phyloP scores from a whole-genome alignment of 2,329 filamentous ascomycete genomes.

The Cladosporium sp. region DNA sequence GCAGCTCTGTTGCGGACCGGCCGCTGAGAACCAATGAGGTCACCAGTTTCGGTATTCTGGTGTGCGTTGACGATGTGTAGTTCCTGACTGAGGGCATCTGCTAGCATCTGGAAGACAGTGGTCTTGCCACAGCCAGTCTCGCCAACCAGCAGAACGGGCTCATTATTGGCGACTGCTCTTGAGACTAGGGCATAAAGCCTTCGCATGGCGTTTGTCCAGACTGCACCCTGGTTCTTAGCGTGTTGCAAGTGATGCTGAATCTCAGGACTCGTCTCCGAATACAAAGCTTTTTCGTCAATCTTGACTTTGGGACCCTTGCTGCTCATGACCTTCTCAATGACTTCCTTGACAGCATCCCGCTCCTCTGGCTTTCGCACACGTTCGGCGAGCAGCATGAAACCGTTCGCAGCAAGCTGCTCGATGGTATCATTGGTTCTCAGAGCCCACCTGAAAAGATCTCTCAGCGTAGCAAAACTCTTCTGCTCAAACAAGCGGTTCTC shows the following conservation, averaged over 20 bases:
- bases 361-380: slow-evolving; percentile 91
- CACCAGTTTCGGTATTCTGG: slow-evolving; percentile 96
- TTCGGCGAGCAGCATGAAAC: slow-evolving; percentile 94
- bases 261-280: slow-evolving; percentile 52
- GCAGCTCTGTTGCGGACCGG: slow-evolving; percentile 82
- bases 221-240: slow-evolving; percentile 63
- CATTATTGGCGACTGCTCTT: slow-evolving; percentile 81
- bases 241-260: slow-evolving; percentile 36
- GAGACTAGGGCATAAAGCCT: slow-evolving; percentile 87
- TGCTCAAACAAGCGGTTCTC: slow-evolving; percentile 92
- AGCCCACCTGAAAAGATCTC: slow-evolving; percentile 96
- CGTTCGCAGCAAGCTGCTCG: slow-evolving; percentile 85
- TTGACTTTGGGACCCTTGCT: slow-evolving; percentile 59
- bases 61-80: slow-evolving; percentile 94
- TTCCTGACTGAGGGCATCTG: slow-evolving; percentile 72
- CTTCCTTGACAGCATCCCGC: slow-evolving; percentile 75
- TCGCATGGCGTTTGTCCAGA: slow-evolving; percentile 96
- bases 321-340: slow-evolving; percentile 88
- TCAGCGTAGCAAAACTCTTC: slow-evolving; percentile 92
- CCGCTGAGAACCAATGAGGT: slow-evolving; percentile 92
- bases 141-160: slow-evolving; percentile 90
- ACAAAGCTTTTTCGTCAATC: slow-evolving; percentile 73
- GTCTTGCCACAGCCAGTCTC: slow-evolving; percentile 99
- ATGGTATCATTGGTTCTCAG: slow-evolving; percentile 79
- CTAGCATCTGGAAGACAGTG: slow-evolving; percentile 88